These are phyloP conservation scores for Zoysia pacifica DNA, from an alignment of 176 grass and related monocot species.

Conservation along the genomic window DNA sequence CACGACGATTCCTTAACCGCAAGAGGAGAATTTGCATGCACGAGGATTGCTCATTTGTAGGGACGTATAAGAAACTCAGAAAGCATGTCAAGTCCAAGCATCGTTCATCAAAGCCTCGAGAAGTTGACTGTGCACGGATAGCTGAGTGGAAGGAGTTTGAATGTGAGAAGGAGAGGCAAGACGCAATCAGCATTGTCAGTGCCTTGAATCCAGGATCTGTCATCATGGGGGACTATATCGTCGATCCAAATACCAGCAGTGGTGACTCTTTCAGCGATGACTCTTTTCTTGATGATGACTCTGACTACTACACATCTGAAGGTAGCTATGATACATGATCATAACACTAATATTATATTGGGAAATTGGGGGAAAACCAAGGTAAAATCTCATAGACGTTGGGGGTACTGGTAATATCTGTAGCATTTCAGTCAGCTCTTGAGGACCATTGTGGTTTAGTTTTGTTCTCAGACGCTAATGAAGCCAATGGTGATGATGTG, in stretches of 20 bases:
- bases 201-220: conserved; percentile 66
- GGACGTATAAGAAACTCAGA: conserved; percentile 66
- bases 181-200: conserved; percentile 73
- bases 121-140: conserved; percentile 59
- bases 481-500: conserved; percentile 25
- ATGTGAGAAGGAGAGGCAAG: conserved; percentile 68
- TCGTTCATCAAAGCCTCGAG: conserved; percentile 53
- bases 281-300: conserved; percentile 2
- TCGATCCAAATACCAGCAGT: conserved; percentile 60
- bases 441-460: not conserved
- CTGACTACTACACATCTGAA: not conserved
- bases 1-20: conserved; percentile 62
- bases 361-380: conserved; percentile 23
- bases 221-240: conserved; percentile 74
- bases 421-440: not conserved
- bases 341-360: not conserved
- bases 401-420: not conserved
- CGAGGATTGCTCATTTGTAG: conserved; percentile 63
- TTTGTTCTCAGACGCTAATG: not conserved
- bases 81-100: conserved; percentile 65
- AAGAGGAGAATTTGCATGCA: conserved; percentile 74
- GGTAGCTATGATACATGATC: not conserved
- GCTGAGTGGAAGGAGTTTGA: conserved; percentile 70
- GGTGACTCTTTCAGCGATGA: not conserved
- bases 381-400: not conserved